phyloP scores from a whole-genome alignment of 2,329 filamentous ascomycete genomes.

The Sporothrix brunneoviolacea region DNA sequence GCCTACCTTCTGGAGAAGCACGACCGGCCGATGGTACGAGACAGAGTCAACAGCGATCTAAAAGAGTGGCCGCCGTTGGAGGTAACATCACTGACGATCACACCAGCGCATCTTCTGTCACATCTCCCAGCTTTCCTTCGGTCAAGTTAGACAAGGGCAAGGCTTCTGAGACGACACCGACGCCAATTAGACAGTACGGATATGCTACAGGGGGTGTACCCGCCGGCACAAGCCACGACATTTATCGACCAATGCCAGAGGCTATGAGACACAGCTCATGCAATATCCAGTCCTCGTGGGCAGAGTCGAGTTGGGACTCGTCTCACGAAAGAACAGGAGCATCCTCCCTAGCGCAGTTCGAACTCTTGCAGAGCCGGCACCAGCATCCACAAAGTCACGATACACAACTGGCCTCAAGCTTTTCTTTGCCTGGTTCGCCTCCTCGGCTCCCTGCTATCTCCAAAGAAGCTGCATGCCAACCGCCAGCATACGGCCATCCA shows the following conservation, averaged over 20 bases:
- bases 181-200: neutral
- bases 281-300: neutral
- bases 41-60: neutral
- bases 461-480: neutral
- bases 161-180: neutral
- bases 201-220: neutral
- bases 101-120: neutral
- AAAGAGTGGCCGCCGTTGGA: too few species aligned
- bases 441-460: neutral
- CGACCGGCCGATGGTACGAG: slow-evolving; percentile 38
- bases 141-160: neutral
- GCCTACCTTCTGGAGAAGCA: slow-evolving; percentile 56
- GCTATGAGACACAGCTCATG: neutral
- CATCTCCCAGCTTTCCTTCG: too few species aligned
- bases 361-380: neutral
- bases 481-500: neutral
- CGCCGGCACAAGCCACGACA: neutral
- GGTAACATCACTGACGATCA: neutral
- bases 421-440: neutral
- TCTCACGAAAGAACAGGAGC: neutral
- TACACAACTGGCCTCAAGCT: neutral
- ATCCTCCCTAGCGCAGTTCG: neutral
- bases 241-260: neutral
- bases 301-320: neutral
- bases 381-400: neutral